A percentile compares a stretch with the other conserved stretches of the same genome.
Conservation (phyloP, 2,329 filamentous ascomycete species). For the Aureobasidium pullulans region DNA sequence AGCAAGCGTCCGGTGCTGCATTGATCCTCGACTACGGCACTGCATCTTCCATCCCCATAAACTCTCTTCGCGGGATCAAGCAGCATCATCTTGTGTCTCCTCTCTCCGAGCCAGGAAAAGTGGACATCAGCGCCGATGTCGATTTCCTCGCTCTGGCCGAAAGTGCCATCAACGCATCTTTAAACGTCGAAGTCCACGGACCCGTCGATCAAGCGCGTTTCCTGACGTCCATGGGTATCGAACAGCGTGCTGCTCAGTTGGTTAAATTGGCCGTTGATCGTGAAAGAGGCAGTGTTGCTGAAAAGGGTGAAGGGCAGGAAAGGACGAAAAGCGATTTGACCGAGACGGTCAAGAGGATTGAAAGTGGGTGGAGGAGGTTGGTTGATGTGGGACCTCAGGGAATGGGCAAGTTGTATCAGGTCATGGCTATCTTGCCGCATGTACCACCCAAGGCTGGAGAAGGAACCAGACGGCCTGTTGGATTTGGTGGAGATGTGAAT, state of each 20-base stretch:
- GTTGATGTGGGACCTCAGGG: constrained; percentile 75
- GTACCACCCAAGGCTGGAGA: constrained; percentile 50
- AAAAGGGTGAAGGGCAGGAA: not conserved
- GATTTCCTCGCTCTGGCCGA: constrained; percentile 87
- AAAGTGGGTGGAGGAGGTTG: constrained; percentile 70
- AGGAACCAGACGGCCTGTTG: constrained; percentile 67
- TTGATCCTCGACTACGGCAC: constrained; percentile 96
- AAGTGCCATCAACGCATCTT: constrained; percentile 64
- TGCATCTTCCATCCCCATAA: constrained; percentile 66
- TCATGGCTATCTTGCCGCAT: constrained; percentile 73
- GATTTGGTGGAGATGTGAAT: constrained; percentile 68
- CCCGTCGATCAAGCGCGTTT: constrained; percentile 82
- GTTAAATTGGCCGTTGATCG: constrained; percentile 38
- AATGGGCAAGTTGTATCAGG: constrained; percentile 95
- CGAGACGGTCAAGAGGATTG: constrained; percentile 54
- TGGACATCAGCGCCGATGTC: constrained; percentile 87
- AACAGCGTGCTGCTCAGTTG: constrained; percentile 65
- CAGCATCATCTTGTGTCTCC: constrained; percentile 70
- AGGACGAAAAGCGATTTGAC: constrained; percentile 32
- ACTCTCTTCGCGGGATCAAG: constrained; percentile 84
- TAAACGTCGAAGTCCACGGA: constrained; percentile 83
- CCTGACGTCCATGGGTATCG: constrained; percentile 72
- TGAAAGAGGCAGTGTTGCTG: constrained; percentile 21
- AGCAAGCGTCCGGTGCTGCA: constrained; percentile 68
- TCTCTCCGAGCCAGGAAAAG: constrained; percentile 69